Evolutionary conservation across 352 stramenopile genomes (phyloP), one percentile per base, ranked within the genome.

Genomic region (Blastocystis hominis): DNA sequence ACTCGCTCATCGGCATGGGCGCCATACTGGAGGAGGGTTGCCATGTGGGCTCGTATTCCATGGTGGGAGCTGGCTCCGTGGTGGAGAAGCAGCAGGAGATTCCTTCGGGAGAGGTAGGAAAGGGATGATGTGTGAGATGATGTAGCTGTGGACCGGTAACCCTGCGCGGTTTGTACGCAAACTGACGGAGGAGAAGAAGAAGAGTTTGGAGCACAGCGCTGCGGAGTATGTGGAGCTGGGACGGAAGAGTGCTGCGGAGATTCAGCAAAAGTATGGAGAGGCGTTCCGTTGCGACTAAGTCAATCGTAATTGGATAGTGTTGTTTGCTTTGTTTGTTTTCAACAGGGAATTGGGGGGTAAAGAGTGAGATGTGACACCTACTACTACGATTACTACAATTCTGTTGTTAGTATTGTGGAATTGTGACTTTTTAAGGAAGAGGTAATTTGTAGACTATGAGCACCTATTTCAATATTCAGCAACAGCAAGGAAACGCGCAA

Each of bases 1-100:
- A 97, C 90, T 93, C 92, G 88, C 92, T 98, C 86, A 97, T 98
- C 89, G 95, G 94, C 76, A 96, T 98, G 95, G 95, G 95, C 90
- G 92, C 93, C 53, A 93, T 98, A 90, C 91, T 98, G 54, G 91
- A 96, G 86, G 93, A 97, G 88, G 94, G 94, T 46, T 93, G 93
- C 54, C 90, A 97, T 46, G 91, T 98, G 47, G 92, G 97, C 87
- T 94, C 92, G 61, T 96, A 98, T 91, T 94, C 94, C 40, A 96
- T 98, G 88, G 92, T 98, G 46, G 95, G 94, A 34, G 95, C 95
- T 44, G 95, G 95, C 68, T 95, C 94, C n/a, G 95, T 98, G 44
- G 92, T 98, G 80, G 91, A 94, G 36, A 91, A 92, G 88, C 93
- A 93, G 63, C 92, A 92, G 84, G 91, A 93, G 61, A 94, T 98